Evolutionary conservation across 176 grass and related monocot genomes (phyloP).

Genomic region (Metroxylon sagu): DNA sequence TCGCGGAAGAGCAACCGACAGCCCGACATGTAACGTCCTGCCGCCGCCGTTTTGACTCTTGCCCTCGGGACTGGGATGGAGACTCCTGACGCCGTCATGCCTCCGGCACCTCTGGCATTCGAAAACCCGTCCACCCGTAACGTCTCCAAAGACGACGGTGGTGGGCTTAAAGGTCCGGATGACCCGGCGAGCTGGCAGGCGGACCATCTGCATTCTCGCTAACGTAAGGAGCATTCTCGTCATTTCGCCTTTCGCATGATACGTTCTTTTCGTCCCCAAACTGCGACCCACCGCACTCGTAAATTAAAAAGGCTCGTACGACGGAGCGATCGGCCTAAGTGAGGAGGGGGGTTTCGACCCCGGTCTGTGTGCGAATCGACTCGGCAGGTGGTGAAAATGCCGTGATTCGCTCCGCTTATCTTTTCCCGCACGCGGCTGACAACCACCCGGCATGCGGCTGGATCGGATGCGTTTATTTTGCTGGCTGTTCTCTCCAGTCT

Average conservation of each 20-base stretch:
- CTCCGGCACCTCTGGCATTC: background rate
- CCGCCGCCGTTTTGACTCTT: constrained; percentile 50
- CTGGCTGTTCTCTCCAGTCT: too few species aligned
- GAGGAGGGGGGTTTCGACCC: background rate
- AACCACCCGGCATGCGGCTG: too few species aligned
- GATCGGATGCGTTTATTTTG: too few species aligned
- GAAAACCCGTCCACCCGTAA: too few species aligned
- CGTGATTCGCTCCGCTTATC: background rate
- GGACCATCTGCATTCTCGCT: too few species aligned
- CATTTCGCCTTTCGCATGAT: background rate
- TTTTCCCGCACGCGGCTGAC: background rate
- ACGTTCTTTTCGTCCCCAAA: background rate
- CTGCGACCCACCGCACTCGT: background rate
- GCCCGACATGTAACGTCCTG: constrained; percentile 46
- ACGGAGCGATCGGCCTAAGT: background rate
- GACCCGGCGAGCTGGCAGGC: too few species aligned
- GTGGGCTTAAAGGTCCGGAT: background rate
- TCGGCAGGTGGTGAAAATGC: constrained; percentile 2
- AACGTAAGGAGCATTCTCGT: background rate
- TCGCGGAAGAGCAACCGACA: constrained; percentile 37
- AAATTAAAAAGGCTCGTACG: background rate
- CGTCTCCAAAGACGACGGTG: background rate
- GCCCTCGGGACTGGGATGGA: background rate
- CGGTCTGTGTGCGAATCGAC: constrained; percentile 2
- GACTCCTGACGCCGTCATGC: background rate